Percentiles rank a stretch among this genome's conserved stretches.
These are phyloP conservation scores for Tubosaeta brunneosetosa DNA, from an alignment of 768 basidiomycete species.

Conservation along the genomic window DNA sequence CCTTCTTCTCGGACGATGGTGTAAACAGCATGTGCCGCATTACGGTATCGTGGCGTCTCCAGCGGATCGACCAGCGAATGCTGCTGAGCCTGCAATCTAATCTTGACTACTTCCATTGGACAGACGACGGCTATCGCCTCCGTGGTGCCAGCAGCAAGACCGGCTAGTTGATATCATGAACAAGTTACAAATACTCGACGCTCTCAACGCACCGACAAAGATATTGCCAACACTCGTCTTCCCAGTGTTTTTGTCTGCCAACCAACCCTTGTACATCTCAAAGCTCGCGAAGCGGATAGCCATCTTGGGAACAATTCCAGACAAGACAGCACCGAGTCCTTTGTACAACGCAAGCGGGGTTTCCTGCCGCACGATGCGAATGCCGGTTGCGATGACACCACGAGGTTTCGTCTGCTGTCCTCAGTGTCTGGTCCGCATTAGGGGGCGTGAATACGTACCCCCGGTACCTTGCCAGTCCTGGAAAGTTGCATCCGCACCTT, in stretches of 20 bases:
- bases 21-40: constrained; percentile 95
- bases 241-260: constrained; percentile 74
- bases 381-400: constrained; percentile 88
- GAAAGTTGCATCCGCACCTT: constrained; percentile 99
- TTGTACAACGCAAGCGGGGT: constrained; percentile 97
- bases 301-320: constrained; percentile 99
- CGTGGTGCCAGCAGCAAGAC: constrained; percentile 90
- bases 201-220: constrained; percentile 65
- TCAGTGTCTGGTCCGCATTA: background rate
- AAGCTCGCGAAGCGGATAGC: constrained; percentile 98
- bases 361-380: constrained; percentile 83
- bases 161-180: constrained; percentile 50
- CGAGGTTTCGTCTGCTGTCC: constrained; percentile 74
- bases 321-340: constrained; percentile 92
- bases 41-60: constrained; percentile 90
- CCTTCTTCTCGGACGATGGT: constrained; percentile 94
- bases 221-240: constrained; percentile 74
- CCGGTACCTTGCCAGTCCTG: constrained; percentile 67
- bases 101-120: constrained; percentile 99
- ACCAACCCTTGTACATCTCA: constrained; percentile 84
- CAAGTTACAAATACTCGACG: background rate
- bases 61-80: constrained; percentile 96
- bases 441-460: constrained; percentile 53
- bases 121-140: constrained; percentile 94
- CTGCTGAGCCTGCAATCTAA: constrained; percentile 93